Percentiles rank a stretch among this genome's conserved stretches.
Conservation (phyloP, 495 filamentous ascomycete species). For the Chaetomidium leptoderma region DNA sequence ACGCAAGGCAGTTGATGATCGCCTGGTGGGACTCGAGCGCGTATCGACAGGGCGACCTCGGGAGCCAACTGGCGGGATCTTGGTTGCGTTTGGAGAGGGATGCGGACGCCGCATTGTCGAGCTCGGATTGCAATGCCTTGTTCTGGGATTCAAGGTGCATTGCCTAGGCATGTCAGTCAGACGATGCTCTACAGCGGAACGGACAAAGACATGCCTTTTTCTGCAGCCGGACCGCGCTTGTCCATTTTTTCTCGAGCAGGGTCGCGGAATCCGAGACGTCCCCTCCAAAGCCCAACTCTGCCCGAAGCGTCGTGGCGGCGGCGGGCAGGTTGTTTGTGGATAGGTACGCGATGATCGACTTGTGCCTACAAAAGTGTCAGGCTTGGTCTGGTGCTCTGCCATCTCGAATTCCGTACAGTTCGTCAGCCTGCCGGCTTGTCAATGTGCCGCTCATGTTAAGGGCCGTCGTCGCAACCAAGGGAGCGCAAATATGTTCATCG, state of each 20-base stretch:
- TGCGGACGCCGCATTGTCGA: conserved; percentile 69
- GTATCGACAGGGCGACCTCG: conserved; percentile 70
- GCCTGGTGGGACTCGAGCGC: conserved; percentile 77
- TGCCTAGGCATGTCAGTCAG: conserved; percentile 61
- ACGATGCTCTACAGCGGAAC: not conserved
- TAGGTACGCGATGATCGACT: conserved; percentile 85
- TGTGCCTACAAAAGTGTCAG: conserved; percentile 58
- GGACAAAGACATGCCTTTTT: conserved; percentile 63
- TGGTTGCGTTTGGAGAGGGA: conserved; percentile 57
- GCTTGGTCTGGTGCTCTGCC: too few species aligned
- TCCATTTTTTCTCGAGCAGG: conserved; percentile 94
- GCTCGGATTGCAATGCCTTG: conserved; percentile 66
- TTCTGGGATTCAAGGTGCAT: conserved; percentile 84
- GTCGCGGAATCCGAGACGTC: conserved; percentile 69
- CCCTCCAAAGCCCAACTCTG: conserved; percentile 59
- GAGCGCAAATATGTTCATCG: not conserved
- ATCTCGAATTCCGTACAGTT: too few species aligned
- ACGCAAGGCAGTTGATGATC: conserved; percentile 84
- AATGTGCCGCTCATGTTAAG: conserved; percentile 68
- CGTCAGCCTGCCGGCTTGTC: conserved; percentile 75
- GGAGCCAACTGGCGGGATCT: conserved; percentile 86
- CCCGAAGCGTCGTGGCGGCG: conserved; percentile 60
- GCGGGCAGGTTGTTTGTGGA: conserved; percentile 61
- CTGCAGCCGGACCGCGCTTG: conserved; percentile 82
- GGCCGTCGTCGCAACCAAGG: not conserved